phyloP scores from a whole-genome alignment of 345 rosid species.

The Murraya koenigii region DNA sequence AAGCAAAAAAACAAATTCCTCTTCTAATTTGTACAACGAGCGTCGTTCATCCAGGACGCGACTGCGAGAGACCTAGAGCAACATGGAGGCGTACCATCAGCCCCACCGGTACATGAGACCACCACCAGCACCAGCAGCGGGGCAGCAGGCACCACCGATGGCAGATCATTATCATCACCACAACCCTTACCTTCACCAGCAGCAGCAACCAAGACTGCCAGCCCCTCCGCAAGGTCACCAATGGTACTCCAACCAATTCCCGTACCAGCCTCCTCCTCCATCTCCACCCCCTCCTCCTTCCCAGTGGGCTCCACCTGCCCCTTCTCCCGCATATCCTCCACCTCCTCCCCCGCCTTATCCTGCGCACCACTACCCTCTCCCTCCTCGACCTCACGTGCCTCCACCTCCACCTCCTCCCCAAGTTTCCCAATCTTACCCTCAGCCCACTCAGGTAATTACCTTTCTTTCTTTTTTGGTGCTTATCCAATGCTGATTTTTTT shows the following conservation, averaged over 20 bases:
- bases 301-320: slow-evolving; percentile 47
- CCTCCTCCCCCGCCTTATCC: slow-evolving; percentile 38
- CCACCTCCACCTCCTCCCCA: slow-evolving; percentile 35
- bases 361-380: slow-evolving; percentile 39
- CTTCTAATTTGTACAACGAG: neutral
- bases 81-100: slow-evolving; percentile 62
- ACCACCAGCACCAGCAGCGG: slow-evolving; percentile 22
- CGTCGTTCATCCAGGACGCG: neutral
- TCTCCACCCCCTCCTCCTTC: slow-evolving; percentile 36
- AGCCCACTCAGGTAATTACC: slow-evolving; percentile 37
- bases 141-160: slow-evolving; percentile 31
- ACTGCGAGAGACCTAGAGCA: neutral
- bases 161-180: slow-evolving; percentile 43
- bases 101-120: slow-evolving; percentile 49
- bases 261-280: slow-evolving; percentile 38
- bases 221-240: slow-evolving; percentile 35
- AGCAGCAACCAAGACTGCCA: slow-evolving; percentile 28
- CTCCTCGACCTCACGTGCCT: slow-evolving; percentile 37
- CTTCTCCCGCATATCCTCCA: slow-evolving; percentile 32
- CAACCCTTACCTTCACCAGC: slow-evolving; percentile 20
- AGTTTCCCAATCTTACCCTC: slow-evolving; percentile 36
- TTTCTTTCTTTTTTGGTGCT: neutral
- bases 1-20: neutral
- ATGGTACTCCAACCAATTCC: slow-evolving; percentile 63
- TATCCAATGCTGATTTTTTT: neutral